These are phyloP conservation scores for Salix koriyanagi DNA, from an alignment of 345 rosid species.

Conservation along the genomic window DNA sequence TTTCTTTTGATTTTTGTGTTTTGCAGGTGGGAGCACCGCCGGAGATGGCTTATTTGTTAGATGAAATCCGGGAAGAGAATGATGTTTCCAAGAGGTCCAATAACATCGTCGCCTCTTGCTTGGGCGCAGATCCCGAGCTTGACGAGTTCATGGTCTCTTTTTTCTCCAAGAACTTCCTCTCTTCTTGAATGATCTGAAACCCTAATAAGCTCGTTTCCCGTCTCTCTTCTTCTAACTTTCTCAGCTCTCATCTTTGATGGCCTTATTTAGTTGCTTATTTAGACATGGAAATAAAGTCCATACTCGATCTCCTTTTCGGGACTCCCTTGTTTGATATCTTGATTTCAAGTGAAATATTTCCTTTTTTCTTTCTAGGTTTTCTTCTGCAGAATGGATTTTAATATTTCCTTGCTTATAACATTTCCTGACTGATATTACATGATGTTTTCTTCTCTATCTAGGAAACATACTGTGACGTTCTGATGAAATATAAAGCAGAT, in stretches of 20 bases:
- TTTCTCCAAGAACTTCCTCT: not conserved
- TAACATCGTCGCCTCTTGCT: conserved; percentile 15
- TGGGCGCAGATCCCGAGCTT: conserved; percentile 54
- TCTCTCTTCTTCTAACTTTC: not conserved
- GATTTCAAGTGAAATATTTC: not conserved
- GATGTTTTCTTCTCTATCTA: conserved; percentile 1
- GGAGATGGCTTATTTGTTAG: conserved; percentile 36
- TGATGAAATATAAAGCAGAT: conserved; percentile 45
- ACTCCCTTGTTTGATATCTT: not conserved
- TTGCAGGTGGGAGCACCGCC: conserved; percentile 59
- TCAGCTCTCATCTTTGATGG: not conserved
- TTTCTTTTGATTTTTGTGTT: not conserved
- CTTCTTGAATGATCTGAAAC: not conserved
- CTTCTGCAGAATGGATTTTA: not conserved
- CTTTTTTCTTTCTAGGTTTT: not conserved
- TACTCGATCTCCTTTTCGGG: not conserved
- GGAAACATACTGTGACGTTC: conserved; percentile 41
- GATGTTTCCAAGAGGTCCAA: conserved; percentile 18
- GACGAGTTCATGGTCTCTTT: conserved; percentile 59
- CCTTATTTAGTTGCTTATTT: not conserved
- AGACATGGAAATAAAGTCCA: not conserved
- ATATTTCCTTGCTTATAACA: too few species aligned
- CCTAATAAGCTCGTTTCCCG: not conserved
- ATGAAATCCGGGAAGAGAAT: conserved; percentile 33
- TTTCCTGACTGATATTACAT: not conserved